A percentile compares a stretch with the other conserved stretches of the same genome.
Evolutionary conservation across 495 filamentous ascomycete species (phyloP).

Genomic region (Margaritispora aquatica): DNA sequence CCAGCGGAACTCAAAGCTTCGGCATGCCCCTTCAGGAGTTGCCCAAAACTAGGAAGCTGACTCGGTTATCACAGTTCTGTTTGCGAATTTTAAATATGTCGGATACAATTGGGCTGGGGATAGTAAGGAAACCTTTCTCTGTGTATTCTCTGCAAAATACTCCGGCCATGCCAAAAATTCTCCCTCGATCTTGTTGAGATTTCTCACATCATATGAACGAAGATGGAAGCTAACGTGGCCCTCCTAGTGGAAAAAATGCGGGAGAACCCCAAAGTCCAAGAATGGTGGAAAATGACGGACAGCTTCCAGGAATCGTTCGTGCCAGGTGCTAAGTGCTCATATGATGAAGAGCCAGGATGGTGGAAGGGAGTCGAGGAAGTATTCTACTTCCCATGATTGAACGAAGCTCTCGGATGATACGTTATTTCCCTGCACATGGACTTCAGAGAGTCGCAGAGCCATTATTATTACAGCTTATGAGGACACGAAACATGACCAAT

Average conservation of each 20-base stretch:
- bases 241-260: constrained; percentile 53
- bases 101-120: constrained; percentile 62
- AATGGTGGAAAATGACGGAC: constrained; percentile 79
- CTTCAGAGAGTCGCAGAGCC: not conserved
- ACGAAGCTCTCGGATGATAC: not conserved
- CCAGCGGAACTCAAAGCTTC: too few species aligned
- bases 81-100: constrained; percentile 69
- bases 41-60: too few species aligned
- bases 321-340: constrained; percentile 54
- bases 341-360: constrained; percentile 57
- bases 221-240: not conserved
- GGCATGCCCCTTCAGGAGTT: too few species aligned
- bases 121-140: constrained; percentile 26
- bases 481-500: constrained; percentile 13
- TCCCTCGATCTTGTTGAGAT: not conserved
- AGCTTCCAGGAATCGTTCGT: constrained; percentile 59
- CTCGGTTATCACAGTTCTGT: too few species aligned
- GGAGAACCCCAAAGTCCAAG: constrained; percentile 59
- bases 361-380: constrained; percentile 69
- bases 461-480: constrained; percentile 2
- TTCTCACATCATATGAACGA: not conserved
- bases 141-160: not conserved
- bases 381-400: constrained; percentile 52
- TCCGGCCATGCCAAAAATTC: not conserved
- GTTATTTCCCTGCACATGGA: not conserved